phyloP scores from a whole-genome alignment of 1,284 basidiomycete species.

The Apiotrichum siamense region DNA sequence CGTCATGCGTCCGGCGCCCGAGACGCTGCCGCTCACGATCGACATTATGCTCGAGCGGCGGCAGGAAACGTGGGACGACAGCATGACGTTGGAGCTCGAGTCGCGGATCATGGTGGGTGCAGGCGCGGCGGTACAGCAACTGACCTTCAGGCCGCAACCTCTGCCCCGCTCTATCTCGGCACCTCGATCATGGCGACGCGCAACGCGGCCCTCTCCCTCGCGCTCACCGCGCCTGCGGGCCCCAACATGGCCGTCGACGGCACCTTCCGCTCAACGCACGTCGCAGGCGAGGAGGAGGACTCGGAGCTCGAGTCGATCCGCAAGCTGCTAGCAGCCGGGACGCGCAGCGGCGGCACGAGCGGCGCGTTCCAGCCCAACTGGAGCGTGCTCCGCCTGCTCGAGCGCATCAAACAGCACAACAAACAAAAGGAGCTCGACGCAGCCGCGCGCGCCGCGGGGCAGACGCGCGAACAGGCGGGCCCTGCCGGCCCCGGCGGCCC shows the following conservation, averaged over 20 bases:
- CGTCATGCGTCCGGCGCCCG: constrained; percentile 47
- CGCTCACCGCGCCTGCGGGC: constrained; percentile 39
- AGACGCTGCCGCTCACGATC: constrained; percentile 42
- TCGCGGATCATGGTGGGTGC: constrained; percentile 44
- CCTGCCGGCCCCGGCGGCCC: background rate
- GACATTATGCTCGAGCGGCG: constrained; percentile 43
- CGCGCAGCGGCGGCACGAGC: constrained; percentile 2
- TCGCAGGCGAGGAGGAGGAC: constrained; percentile 15
- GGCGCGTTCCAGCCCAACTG: constrained; percentile 38
- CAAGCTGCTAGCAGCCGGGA: constrained; percentile 33
- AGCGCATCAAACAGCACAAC: constrained; percentile 19
- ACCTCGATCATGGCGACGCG: constrained; percentile 44
- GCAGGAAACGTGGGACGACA: constrained; percentile 42
- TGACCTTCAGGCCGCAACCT: constrained; percentile 41
- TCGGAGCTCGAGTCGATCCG: constrained; percentile 31
- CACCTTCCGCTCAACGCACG: constrained; percentile 17
- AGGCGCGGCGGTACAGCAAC: constrained; percentile 12
- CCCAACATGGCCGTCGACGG: constrained; percentile 39
- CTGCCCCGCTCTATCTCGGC: constrained; percentile 46
- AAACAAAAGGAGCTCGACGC: constrained; percentile 15
- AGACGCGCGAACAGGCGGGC: background rate
- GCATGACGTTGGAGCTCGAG: constrained; percentile 44
- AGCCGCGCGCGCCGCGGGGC: constrained; percentile 9
- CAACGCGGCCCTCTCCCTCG: constrained; percentile 43
- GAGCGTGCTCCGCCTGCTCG: constrained; percentile 32